A percentile compares a stretch with the other conserved stretches of the same genome.
Evolutionary conservation across 495 filamentous ascomycete species (phyloP).

Genomic region (Letharia lupina): DNA sequence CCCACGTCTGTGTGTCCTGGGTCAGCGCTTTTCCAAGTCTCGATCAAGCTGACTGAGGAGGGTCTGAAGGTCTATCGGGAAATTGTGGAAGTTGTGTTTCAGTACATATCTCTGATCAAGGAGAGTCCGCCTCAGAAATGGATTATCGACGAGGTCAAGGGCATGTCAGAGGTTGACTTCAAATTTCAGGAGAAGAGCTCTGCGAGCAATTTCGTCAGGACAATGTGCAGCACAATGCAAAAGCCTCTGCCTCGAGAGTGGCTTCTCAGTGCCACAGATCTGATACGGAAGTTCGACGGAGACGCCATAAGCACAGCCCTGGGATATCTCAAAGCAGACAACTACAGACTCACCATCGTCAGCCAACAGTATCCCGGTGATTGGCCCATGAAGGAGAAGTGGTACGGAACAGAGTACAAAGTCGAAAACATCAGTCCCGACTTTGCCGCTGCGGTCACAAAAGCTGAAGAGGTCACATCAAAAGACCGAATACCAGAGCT

Average conservation of each 20-base stretch:
- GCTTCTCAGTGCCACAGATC: slow-evolving; percentile 67
- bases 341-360: slow-evolving; percentile 75
- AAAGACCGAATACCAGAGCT: slow-evolving; percentile 58
- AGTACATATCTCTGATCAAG: slow-evolving; percentile 84
- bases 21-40: slow-evolving; percentile 71
- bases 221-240: slow-evolving; percentile 78
- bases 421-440: slow-evolving; percentile 71
- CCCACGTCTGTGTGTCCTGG: slow-evolving; percentile 70
- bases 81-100: slow-evolving; percentile 79
- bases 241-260: slow-evolving; percentile 75
- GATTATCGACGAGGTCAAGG: slow-evolving; percentile 87
- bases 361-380: slow-evolving; percentile 73
- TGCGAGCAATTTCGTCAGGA: slow-evolving; percentile 79
- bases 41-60: slow-evolving; percentile 77
- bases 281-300: slow-evolving; percentile 70
- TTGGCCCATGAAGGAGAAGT: slow-evolving; percentile 87
- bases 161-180: slow-evolving; percentile 86
- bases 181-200: slow-evolving; percentile 88
- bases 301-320: slow-evolving; percentile 67
- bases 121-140: slow-evolving; percentile 78
- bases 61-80: slow-evolving; percentile 79
- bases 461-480: slow-evolving; percentile 49
- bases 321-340: slow-evolving; percentile 71
- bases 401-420: slow-evolving; percentile 96
- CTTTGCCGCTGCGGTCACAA: slow-evolving; percentile 59